Evolutionary conservation across 805 yeast genomes (phyloP).

Genomic region (Metschnikowia gelsemii): DNA sequence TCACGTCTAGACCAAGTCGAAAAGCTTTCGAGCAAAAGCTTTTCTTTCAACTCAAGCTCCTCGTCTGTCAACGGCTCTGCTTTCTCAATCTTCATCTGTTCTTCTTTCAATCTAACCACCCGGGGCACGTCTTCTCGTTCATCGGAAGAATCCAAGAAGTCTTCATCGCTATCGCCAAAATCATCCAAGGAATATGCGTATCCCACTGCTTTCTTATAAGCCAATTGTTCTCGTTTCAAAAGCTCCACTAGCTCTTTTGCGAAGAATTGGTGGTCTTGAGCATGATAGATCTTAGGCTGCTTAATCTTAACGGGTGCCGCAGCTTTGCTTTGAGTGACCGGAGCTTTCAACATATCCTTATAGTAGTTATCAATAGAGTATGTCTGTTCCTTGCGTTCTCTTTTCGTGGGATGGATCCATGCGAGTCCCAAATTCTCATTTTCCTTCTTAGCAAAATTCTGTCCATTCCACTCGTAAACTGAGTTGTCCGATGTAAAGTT

Average conservation of each 20-base stretch:
- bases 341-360: slow-evolving; percentile 58
- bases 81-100: slow-evolving; percentile 53
- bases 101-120: slow-evolving; percentile 42
- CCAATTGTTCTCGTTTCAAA: slow-evolving; percentile 63
- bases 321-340: slow-evolving; percentile 16
- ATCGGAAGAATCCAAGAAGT: slow-evolving; percentile 37
- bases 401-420: slow-evolving; percentile 74
- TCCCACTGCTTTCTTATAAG: slow-evolving; percentile 58
- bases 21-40: slow-evolving; percentile 56
- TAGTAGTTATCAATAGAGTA: slow-evolving; percentile 76
- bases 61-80: slow-evolving; percentile 63
- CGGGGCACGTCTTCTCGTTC: slow-evolving; percentile 43
- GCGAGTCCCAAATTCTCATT: slow-evolving; percentile 38
- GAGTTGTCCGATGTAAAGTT: slow-evolving; percentile 84
- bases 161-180: slow-evolving; percentile 56
- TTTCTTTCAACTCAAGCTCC: slow-evolving; percentile 54
- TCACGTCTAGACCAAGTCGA: slow-evolving; percentile 73
- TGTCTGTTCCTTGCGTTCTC: slow-evolving; percentile 77
- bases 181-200: slow-evolving; percentile 60
- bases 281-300: slow-evolving; percentile 47
- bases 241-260: slow-evolving; percentile 52
- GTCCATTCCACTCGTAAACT: slow-evolving; percentile 97
- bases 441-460: slow-evolving; percentile 64
- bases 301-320: slow-evolving; percentile 14
- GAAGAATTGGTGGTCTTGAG: slow-evolving; percentile 76